Conservation (phyloP, 495 filamentous ascomycete species). For the Xylaria longipes region DNA sequence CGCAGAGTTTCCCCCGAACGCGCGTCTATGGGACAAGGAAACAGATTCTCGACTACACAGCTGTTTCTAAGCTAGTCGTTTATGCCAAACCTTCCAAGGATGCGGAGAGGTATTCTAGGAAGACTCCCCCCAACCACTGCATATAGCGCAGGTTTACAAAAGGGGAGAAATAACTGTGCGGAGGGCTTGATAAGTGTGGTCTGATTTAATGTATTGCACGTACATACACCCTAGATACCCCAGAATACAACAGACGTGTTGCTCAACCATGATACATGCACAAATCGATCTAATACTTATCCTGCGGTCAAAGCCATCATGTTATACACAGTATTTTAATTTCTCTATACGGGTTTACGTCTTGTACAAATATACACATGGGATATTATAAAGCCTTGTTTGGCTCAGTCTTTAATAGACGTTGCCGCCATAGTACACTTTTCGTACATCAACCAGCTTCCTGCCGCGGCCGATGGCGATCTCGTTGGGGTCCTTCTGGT, state of each 20-base stretch:
- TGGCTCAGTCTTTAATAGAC: constrained; percentile 48
- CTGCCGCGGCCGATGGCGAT: constrained; percentile 84
- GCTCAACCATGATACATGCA: not conserved
- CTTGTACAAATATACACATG: constrained; percentile 25
- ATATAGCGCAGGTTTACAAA: not conserved
- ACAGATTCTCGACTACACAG: not conserved
- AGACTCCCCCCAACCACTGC: not conserved
- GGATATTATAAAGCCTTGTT: not conserved
- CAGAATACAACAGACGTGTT: not conserved
- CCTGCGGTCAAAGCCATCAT: not conserved
- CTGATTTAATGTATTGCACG: not conserved
- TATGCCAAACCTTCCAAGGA: not conserved
- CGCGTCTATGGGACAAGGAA: not conserved
- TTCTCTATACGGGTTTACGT: constrained; percentile 11
- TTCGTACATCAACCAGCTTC: constrained; percentile 94
- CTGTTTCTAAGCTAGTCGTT: not conserved
- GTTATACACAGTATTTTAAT: constrained; percentile 7
- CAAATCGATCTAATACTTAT: not conserved
- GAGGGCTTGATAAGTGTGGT: not conserved
- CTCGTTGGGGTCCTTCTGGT: constrained; percentile 84
- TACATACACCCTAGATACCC: constrained; percentile 7
- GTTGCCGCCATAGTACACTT: constrained; percentile 93
- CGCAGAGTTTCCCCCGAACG: not conserved
- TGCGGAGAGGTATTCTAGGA: not conserved
- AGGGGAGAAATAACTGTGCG: not conserved